Conservation (phyloP, 2,329 filamentous ascomycete species). For the Massarina eburnea region DNA sequence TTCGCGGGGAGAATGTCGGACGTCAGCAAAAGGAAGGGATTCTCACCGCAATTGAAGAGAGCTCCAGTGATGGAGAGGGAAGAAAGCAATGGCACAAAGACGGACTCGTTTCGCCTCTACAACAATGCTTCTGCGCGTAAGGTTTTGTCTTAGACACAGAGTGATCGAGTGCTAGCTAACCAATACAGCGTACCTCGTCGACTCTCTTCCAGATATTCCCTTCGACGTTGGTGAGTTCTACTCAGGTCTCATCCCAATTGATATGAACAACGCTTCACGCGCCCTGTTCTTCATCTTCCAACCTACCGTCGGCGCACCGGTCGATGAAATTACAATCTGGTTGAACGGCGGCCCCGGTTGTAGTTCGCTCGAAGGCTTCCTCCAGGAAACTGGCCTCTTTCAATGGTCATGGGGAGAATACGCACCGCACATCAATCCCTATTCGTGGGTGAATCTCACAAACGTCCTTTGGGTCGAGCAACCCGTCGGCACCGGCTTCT, state of each 20-base stretch:
- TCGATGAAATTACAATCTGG: constrained; percentile 56
- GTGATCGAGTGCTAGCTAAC: constrained; percentile 5
- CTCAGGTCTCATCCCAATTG: constrained; percentile 57
- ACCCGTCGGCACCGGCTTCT: constrained; percentile 68
- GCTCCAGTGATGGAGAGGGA: not conserved
- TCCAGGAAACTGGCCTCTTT: constrained; percentile 53
- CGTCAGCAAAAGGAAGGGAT: too few relatives aligned
- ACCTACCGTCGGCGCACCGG: constrained; percentile 50
- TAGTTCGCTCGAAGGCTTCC: constrained; percentile 50
- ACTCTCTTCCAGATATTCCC: constrained; percentile 51
- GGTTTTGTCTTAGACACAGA: not conserved
- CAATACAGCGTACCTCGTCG: constrained; percentile 35
- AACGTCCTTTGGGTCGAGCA: constrained; percentile 79
- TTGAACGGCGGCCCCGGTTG: constrained; percentile 50
- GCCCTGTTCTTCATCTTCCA: constrained; percentile 61
- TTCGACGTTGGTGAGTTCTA: constrained; percentile 50
- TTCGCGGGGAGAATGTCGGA: too few relatives aligned
- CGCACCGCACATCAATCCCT: constrained; percentile 47
- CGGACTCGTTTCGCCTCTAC: not conserved
- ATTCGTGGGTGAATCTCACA: constrained; percentile 62
- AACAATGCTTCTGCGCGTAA: not conserved
- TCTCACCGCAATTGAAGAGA: too few relatives aligned
- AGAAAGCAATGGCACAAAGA: not conserved
- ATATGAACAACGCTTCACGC: constrained; percentile 48
- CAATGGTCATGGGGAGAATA: constrained; percentile 49